Base-by-base conservation (phyloP, 441 rosid genomes). In the Adansonia gregorii region DNA sequence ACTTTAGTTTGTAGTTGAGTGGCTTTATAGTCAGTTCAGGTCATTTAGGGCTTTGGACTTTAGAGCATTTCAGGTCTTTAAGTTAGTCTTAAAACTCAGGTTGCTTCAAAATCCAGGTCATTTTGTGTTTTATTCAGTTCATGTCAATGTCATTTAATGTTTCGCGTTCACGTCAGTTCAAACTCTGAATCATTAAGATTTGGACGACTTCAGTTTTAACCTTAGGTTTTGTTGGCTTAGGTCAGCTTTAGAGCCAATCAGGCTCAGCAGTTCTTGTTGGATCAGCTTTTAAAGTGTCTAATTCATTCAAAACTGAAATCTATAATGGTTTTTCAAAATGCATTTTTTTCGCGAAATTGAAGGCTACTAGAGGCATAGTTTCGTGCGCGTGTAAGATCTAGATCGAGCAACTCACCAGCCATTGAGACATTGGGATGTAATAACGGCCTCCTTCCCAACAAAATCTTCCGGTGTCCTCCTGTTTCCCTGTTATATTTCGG, bases 381-480 rank as follows among this genome's bases (percentile, higher is more conserved):
- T 54, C 22, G 10, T 77, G 75, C 17, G 11, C 17, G 41, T 72
- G 17, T 45, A 41, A 55, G 52, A 39, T 54, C 24, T 27, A 59
- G 61, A 46, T 61, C 41, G 22, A n/a, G 15, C 72, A 56, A 89
- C 95, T 83, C 76, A 95, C 99, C 99, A 95, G 86, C 99, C 99
- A 87, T 95, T 95, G 78, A 93, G 97, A 88, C 98, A 93, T 60
- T 95, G 99, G 79, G 98, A 93, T 82, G 98, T 92, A 78, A 95
- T 90, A 41, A 95, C 76, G 31, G 99, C 99, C 86, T 93, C 99
- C 89, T 92, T 95, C 72, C 99, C 98, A 43, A 93, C 94, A 88
- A 92, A 92, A 78, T 93, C 93, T 78, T 91, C 99, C 0, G 97
- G 98, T 3, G 99, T 95, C 82, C 99, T 88, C 81, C 92, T 80